phyloP scores from a whole-genome alignment of 371 early-diverging fungal species.

The Actinomortierella wolfii region DNA sequence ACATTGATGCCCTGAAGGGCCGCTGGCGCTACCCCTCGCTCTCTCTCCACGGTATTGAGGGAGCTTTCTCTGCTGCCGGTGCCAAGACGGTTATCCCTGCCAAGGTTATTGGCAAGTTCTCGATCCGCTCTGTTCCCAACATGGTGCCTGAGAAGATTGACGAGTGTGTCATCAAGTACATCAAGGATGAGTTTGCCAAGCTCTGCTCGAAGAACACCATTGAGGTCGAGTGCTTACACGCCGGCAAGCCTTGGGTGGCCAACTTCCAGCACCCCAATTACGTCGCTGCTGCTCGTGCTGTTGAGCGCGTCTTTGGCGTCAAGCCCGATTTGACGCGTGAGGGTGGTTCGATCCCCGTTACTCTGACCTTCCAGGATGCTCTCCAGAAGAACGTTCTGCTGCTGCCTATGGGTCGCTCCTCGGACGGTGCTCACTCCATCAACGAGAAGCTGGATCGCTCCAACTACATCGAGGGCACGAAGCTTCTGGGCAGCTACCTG shows the following conservation, averaged over 20 bases:
- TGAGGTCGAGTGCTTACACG: conserved; percentile 75
- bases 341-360: conserved; percentile 98
- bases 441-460: conserved; percentile 94
- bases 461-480: conserved; percentile 95
- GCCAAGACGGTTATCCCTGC: conserved; percentile 98
- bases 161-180: conserved; percentile 72
- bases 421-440: conserved; percentile 93
- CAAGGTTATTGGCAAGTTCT: conserved; percentile 95
- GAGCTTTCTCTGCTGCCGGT: conserved; percentile 93
- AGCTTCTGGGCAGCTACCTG: conserved; percentile 88
- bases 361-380: conserved; percentile 95
- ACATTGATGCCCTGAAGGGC: conserved; percentile 81
- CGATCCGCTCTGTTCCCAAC: conserved; percentile 93
- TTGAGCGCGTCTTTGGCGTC: conserved; percentile 85
- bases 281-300: conserved; percentile 89
- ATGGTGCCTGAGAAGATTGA: conserved; percentile 84
- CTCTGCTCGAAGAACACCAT: conserved; percentile 87
- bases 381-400: conserved; percentile 88
- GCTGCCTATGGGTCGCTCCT: conserved; percentile 88
- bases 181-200: conserved; percentile 84
- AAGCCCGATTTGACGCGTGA: conserved; percentile 97
- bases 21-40: conserved; percentile 96
- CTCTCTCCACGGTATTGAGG: conserved; percentile 96
- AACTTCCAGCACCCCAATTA: conserved; percentile 92
- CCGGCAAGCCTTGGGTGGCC: conserved; percentile 93